Evolutionary conservation across 225 moss, liverwort and hornwort genomes (phyloP).

Genomic region (Lunularia cruciata): DNA sequence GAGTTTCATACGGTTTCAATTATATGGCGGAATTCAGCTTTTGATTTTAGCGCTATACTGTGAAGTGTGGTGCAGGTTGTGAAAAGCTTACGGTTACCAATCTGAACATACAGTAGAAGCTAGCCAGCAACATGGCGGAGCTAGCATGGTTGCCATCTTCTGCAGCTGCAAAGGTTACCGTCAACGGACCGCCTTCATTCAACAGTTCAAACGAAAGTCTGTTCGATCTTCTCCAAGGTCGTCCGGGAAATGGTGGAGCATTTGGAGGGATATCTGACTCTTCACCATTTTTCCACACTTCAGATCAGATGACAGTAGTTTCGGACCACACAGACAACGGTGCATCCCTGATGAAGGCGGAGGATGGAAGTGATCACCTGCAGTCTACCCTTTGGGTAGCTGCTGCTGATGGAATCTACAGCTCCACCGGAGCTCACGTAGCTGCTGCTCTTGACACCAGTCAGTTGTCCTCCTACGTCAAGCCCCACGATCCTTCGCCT

Average conservation of each 20-base stretch:
- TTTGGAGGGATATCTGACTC: constrained; percentile 23
- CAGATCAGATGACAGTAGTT: constrained; percentile 27
- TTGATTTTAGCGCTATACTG: too few relatives aligned
- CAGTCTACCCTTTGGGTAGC: constrained; percentile 35
- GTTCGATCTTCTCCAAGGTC: constrained; percentile 72
- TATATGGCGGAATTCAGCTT: too few relatives aligned
- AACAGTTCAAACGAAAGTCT: constrained; percentile 51
- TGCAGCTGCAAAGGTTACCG: constrained; percentile 23
- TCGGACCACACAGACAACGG: constrained; percentile 23
- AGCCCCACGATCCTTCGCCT: constrained; percentile 35
- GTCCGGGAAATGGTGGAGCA: constrained; percentile 25
- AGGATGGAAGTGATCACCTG: constrained; percentile 36
- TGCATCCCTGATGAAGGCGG: constrained; percentile 30
- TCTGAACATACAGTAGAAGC: too few relatives aligned
- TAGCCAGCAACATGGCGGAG: constrained; percentile 46
- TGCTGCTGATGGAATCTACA: constrained; percentile 31
- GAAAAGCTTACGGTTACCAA: too few relatives aligned
- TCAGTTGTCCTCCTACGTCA: constrained; percentile 40
- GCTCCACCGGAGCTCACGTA: constrained; percentile 10
- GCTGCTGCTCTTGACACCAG: constrained; percentile 22
- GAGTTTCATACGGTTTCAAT: too few relatives aligned
- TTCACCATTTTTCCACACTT: constrained; percentile 26
- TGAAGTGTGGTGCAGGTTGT: too few relatives aligned
- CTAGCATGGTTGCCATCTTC: constrained; percentile 41
- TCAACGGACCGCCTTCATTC: constrained; percentile 20